Conservation (phyloP, 2,329 filamentous ascomycete genomes). For the Scedosporium aurantiacum region DNA sequence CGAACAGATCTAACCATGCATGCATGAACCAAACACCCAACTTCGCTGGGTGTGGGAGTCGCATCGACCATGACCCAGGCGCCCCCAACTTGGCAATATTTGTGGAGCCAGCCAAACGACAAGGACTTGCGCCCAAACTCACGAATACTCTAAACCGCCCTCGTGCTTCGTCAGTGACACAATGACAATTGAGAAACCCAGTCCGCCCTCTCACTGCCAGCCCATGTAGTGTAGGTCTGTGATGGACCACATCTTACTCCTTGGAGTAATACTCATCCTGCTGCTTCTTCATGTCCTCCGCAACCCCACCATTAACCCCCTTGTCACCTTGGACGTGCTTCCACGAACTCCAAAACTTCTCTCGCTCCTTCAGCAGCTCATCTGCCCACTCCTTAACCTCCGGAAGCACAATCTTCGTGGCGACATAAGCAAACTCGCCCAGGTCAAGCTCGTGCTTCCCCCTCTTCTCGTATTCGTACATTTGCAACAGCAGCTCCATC, state of each 20-base stretch:
- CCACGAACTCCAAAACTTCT: constrained; percentile 53
- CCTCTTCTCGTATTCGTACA: constrained; percentile 86
- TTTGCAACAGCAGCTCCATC: constrained; percentile 88
- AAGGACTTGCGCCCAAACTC: background rate
- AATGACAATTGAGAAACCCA: background rate
- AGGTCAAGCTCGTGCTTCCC: constrained; percentile 59
- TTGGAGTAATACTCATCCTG: constrained; percentile 35
- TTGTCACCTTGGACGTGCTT: constrained; percentile 29
- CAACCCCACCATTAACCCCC: constrained; percentile 13
- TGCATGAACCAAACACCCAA: no score
- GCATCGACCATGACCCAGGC: no score
- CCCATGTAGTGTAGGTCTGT: background rate
- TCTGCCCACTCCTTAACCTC: constrained; percentile 75
- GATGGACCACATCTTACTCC: background rate
- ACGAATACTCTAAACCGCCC: background rate
- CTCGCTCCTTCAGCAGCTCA: constrained; percentile 65
- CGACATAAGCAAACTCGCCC: constrained; percentile 76
- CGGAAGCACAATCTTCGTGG: constrained; percentile 57
- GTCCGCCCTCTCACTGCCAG: background rate
- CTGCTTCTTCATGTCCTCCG: constrained; percentile 23
- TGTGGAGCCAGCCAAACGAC: background rate
- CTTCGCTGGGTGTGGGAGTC: no score
- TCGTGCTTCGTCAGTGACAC: background rate
- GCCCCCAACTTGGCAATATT: no score
- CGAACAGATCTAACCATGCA: no score